Base-by-base conservation (phyloP, 1,284 basidiomycete genomes). In the Microbotryum scabiosae region DNA sequence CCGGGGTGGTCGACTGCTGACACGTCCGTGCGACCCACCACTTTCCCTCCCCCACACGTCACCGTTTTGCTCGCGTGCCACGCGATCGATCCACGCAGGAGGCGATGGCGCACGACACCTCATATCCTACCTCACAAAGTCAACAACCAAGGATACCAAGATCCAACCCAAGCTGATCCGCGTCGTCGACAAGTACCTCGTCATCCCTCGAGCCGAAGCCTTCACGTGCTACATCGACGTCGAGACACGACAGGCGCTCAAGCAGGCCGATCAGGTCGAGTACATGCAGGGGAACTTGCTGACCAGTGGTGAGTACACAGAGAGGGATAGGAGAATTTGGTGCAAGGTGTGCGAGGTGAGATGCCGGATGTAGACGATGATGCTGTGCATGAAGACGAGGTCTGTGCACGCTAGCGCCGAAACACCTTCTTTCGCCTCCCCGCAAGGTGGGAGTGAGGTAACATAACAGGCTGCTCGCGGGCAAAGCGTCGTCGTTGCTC, bases 211-310 rank as follows among this genome's bases (percentile, higher is more conserved):
- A 0, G 56, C 59, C 3, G 59, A 54, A 20, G 58, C 61, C 2
- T 52, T 47, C 21, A 65, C 63, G 3, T 48, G 53, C 26, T 67
- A 59, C 53, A 48, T 60, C 23, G 66, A 67, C 44, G 2, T n/a
- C 7, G 12, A 23, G 0, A 44, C 52, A 2, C 28, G 55, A 4
- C n/a, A 41, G 1, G 57, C 56, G 9, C 52, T 67, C 32, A 52
- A 57, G 43, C 41, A 54, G 16, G 32, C 25, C 9, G 57, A 57
- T 7, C 49, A 41, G 18, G 49, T 59, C 41, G 60, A 65, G 30
- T 63, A 63, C 32, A 8, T 65, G 3, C 66, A 67, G 28, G 66
- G 61, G 0, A 67, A 65, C 46, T 20, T 67, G 32, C 21, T 65
- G 21, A 49, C 54, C 0, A 49, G 61, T 23, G 60, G 58, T 60